A percentile compares a stretch with the other conserved stretches of the same genome.
Evolutionary conservation across 2,329 filamentous ascomycete genomes (phyloP).

Genomic region (Talaromyces albobiverticillius): DNA sequence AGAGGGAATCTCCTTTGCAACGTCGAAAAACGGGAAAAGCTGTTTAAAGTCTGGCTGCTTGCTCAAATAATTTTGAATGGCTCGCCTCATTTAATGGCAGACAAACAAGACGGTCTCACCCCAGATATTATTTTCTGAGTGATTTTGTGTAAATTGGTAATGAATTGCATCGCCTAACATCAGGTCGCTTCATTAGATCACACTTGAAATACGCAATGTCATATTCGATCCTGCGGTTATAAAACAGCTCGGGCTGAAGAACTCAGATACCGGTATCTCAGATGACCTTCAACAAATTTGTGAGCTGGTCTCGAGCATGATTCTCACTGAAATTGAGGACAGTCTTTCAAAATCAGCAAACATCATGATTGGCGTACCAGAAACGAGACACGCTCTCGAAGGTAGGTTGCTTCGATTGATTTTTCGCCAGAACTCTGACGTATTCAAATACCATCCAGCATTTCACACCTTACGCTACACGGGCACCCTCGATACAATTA

Average conservation of each 20-base stretch:
- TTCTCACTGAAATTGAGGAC: not conserved
- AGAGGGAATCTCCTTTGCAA: not conserved
- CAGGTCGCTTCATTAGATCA: too few relatives aligned
- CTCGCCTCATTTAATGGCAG: not conserved
- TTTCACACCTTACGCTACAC: too few relatives aligned
- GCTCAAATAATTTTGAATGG: not conserved
- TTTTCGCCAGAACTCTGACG: not conserved
- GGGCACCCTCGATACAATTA: too few relatives aligned
- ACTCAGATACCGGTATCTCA: not conserved
- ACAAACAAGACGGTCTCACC: not conserved
- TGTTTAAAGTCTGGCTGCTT: not conserved
- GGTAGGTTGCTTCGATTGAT: not conserved
- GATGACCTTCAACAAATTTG: not conserved
- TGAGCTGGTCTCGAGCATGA: not conserved
- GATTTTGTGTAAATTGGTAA: too few relatives aligned
- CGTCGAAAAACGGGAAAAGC: not conserved
- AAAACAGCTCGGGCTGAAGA: not conserved
- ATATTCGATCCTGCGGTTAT: not conserved
- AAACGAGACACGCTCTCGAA: not conserved
- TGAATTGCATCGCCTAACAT: too few relatives aligned
- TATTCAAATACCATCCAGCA: not conserved
- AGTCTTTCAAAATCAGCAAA: not conserved
- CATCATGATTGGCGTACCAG: not conserved
- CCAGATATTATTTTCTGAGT: too few relatives aligned
- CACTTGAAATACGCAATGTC: not conserved